phyloP scores from a whole-genome alignment of 805 yeast species.

The Wickerhamiella cacticola region DNA sequence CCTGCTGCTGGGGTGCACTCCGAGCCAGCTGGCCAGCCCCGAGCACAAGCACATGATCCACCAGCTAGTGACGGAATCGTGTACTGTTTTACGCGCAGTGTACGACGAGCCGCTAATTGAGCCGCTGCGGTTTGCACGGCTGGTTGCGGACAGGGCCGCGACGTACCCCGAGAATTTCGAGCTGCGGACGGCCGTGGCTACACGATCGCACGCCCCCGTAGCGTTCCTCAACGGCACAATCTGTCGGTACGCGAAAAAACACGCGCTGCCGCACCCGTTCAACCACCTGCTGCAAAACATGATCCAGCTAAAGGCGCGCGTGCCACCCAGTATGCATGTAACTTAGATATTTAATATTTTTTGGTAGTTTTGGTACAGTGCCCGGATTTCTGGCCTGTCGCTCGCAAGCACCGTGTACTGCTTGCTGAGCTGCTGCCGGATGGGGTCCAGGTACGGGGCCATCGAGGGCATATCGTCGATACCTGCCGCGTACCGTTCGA shows the following conservation, averaged over 20 bases:
- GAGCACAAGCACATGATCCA: neutral
- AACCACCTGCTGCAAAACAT: neutral
- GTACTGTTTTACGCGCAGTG: conserved; percentile 22
- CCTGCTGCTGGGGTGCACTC: neutral
- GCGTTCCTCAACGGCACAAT: conserved; percentile 2
- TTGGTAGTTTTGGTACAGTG: neutral
- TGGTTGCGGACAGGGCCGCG: neutral
- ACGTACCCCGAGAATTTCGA: neutral
- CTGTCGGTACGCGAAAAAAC: neutral
- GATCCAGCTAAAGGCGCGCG: neutral
- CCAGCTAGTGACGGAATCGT: conserved; percentile 8
- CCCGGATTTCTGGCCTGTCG: conserved; percentile 2
- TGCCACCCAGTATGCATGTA: neutral
- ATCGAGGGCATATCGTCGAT: neutral
- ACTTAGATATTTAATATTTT: neutral
- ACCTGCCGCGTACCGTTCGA: neutral
- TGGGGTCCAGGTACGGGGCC: neutral
- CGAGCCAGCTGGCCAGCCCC: neutral
- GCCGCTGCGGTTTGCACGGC: neutral
- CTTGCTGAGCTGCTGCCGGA: neutral
- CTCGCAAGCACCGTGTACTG: neutral
- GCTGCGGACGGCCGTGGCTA: neutral
- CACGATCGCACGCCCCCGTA: neutral
- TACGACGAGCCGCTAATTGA: conserved; percentile 4
- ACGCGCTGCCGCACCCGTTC: neutral